Evolutionary conservation across 441 rosid genomes (phyloP).

Genomic region (Flueggea neowawraea): DNA sequence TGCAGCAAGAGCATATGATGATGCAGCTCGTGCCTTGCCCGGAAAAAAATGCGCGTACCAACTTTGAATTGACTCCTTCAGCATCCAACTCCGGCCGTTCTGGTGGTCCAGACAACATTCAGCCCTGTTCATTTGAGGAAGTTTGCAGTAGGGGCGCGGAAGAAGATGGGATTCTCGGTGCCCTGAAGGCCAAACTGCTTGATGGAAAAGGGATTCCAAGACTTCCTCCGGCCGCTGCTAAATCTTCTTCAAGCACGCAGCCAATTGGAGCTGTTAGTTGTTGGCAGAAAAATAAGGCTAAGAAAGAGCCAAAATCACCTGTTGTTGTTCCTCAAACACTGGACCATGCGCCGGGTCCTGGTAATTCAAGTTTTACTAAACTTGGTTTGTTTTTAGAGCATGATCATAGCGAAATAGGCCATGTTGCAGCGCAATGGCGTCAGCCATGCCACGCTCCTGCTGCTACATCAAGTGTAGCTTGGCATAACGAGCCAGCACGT

Average conservation of each 20-base stretch:
- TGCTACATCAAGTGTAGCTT: constrained; percentile 8
- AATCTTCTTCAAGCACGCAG: no score
- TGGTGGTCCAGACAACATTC: constrained; percentile 16
- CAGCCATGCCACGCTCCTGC: constrained; percentile 13
- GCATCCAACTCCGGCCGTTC: constrained; percentile 6
- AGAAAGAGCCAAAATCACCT: background rate
- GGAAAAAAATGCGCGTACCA: constrained; percentile 57
- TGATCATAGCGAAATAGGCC: constrained; percentile 16
- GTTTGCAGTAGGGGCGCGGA: constrained; percentile 32
- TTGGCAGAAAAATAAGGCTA: constrained; percentile 11
- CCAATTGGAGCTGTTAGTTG: constrained; percentile 11
- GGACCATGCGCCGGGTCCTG: background rate
- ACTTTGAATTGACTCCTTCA: constrained; percentile 36
- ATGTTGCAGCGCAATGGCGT: constrained; percentile 22
- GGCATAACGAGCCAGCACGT: constrained; percentile 25
- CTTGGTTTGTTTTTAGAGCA: constrained; percentile 10
- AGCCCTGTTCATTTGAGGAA: constrained; percentile 50
- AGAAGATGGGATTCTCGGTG: constrained; percentile 42
- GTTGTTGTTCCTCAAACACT: constrained; percentile 5
- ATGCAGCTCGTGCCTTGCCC: constrained; percentile 50
- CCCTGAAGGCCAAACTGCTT: constrained; percentile 46
- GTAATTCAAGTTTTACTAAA: constrained; percentile 10
- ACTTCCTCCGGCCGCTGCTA: no score
- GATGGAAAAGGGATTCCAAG: constrained; percentile 32
- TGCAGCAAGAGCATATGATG: constrained; percentile 58